phyloP scores from a whole-genome alignment of 176 grass and related monocot species.

The Dactylis glomerata region DNA sequence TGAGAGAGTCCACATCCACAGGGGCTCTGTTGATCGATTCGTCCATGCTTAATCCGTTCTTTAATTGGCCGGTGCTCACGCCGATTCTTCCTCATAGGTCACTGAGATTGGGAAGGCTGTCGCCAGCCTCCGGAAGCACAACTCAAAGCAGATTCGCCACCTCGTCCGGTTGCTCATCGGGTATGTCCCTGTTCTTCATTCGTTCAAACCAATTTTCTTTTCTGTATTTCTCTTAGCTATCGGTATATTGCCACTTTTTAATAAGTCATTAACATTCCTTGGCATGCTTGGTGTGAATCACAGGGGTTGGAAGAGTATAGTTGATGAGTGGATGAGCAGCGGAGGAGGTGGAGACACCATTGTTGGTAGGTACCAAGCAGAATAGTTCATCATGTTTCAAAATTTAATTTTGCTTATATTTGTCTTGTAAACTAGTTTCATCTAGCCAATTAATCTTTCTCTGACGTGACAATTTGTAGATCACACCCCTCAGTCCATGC shows the following conservation, averaged over 20 bases:
- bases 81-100: constrained; percentile 31
- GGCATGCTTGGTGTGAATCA: constrained; percentile 28
- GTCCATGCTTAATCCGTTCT: background rate
- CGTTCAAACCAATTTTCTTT: background rate
- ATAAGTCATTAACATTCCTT: background rate
- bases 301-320: constrained; percentile 75
- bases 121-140: constrained; percentile 53
- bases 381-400: background rate
- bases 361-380: constrained; percentile 46
- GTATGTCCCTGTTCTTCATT: constrained; percentile 32
- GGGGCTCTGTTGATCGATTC: background rate
- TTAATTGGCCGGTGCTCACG: constrained; percentile 3
- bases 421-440: background rate
- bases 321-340: constrained; percentile 63
- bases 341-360: constrained; percentile 43
- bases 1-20: constrained; percentile 19
- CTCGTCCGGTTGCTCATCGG: constrained; percentile 65
- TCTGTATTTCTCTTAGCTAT: background rate
- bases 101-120: constrained; percentile 66
- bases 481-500: constrained; percentile 59
- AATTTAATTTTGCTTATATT: background rate
- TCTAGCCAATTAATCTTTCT: background rate
- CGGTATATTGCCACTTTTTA: background rate
- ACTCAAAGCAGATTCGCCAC: constrained; percentile 62
- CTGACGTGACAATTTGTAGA: constrained; percentile 32